phyloP scores from a whole-genome alignment of 192 early-diverging fungal species.

The Coemansia sp. region DNA sequence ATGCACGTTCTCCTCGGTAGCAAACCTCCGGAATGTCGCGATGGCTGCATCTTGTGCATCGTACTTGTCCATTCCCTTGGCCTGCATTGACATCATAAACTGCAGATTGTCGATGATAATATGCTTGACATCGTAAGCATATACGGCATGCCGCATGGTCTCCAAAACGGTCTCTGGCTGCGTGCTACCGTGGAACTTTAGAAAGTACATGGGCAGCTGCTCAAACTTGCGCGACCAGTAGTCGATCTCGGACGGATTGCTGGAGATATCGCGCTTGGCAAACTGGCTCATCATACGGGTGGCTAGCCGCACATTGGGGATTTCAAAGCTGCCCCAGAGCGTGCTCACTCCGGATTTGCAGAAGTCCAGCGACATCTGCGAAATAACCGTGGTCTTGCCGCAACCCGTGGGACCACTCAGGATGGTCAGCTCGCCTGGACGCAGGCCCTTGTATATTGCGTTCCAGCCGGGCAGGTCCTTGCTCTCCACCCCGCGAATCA shows the following conservation, averaged over 20 bases:
- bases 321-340: slow-evolving; percentile 77
- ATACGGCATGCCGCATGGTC: slow-evolving; percentile 65
- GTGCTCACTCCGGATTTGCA: slow-evolving; percentile 67
- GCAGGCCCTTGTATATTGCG: slow-evolving; percentile 63
- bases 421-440: slow-evolving; percentile 68
- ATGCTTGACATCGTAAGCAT: slow-evolving; percentile 69
- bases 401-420: slow-evolving; percentile 67
- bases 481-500: slow-evolving; percentile 62
- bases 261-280: slow-evolving; percentile 57
- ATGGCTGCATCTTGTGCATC: slow-evolving; percentile 69
- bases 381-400: slow-evolving; percentile 71
- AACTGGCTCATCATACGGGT: slow-evolving; percentile 69
- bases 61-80: slow-evolving; percentile 60
- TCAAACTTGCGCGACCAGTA: slow-evolving; percentile 63
- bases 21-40: slow-evolving; percentile 61
- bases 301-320: slow-evolving; percentile 64
- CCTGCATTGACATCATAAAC: slow-evolving; percentile 72
- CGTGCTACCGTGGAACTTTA: slow-evolving; percentile 74
- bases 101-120: slow-evolving; percentile 73
- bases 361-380: slow-evolving; percentile 69
- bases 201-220: slow-evolving; percentile 69
- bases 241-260: slow-evolving; percentile 54
- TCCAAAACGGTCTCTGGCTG: slow-evolving; percentile 61
- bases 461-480: slow-evolving; percentile 64
- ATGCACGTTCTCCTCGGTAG: slow-evolving; percentile 67